Conservation (phyloP, 1,284 basidiomycete genomes). For the Hymenochaete sp. region DNA sequence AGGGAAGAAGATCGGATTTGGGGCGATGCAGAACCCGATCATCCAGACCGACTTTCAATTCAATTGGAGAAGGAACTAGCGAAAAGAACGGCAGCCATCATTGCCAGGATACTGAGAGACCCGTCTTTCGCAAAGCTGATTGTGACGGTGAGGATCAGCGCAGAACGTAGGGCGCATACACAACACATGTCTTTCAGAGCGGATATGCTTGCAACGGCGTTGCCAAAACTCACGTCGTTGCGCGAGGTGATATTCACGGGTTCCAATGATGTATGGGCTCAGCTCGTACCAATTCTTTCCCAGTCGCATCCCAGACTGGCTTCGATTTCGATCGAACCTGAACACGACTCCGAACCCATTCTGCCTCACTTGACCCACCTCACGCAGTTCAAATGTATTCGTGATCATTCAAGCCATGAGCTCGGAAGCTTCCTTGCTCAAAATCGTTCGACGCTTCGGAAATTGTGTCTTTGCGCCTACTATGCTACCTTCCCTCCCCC, state of each 20-base stretch:
- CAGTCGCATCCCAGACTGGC: slow-evolving; percentile 41
- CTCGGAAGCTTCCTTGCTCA: slow-evolving; percentile 43
- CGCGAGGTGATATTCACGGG: slow-evolving; percentile 54
- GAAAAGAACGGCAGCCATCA: slow-evolving; percentile 61
- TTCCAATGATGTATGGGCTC: slow-evolving; percentile 41
- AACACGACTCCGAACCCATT: slow-evolving; percentile 36
- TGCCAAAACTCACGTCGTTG: slow-evolving; percentile 52
- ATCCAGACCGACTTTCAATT: slow-evolving; percentile 15
- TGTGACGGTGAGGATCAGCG: slow-evolving; percentile 49
- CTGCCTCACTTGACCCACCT: slow-evolving; percentile 51
- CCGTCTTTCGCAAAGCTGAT: slow-evolving; percentile 49
- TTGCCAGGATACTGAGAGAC: slow-evolving; percentile 57
- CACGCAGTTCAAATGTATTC: slow-evolving; percentile 45
- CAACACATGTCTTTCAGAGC: slow-evolving; percentile 56
- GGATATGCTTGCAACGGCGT: slow-evolving; percentile 58
- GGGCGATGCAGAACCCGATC: slow-evolving; percentile 4
- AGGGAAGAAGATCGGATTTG: slow-evolving; percentile 10
- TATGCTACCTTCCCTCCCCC: slow-evolving; percentile 50
- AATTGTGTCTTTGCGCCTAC: slow-evolving; percentile 44
- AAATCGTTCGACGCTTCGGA: slow-evolving; percentile 46
- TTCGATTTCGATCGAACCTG: slow-evolving; percentile 36
- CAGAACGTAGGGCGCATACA: slow-evolving; percentile 37
- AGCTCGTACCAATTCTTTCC: slow-evolving; percentile 46
- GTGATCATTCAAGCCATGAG: slow-evolving; percentile 31
- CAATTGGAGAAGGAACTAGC: slow-evolving; percentile 41